Base-by-base conservation (phyloP, 345 rosid genomes). In the Eucalyptus melliodora region DNA sequence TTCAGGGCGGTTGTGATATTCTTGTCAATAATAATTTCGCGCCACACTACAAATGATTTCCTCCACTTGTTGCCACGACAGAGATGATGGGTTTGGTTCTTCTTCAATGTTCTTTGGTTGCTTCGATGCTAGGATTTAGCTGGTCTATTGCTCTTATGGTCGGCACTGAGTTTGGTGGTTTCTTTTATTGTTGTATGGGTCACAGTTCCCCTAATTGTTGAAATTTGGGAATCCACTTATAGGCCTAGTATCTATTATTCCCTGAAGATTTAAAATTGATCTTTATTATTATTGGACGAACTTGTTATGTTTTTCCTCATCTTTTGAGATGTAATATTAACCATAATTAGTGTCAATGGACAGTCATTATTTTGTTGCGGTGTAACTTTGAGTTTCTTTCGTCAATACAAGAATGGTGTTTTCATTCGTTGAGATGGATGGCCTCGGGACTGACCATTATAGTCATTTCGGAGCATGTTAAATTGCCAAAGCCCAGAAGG, bases 1-100 rank as follows among this genome's bases (percentile, higher is more conserved):
- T 30, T 65, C 0, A 11, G 5, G 0, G 2, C 5, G 0, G 3
- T 0, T 13, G 0, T 30, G 37, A 14, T 62, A 30, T 30, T 30
- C 34, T 30, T 14, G 19, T 14, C 19, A 2, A 27, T 62, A 62
- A 11, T 2, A 27, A 27, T 1, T 30, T 30, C 4, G 0, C 3
- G 9, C 0, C 9, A 65, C 8, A 4, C 3, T 14, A 3, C 0
- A 65, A 3, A 65, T n/a, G 34, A 65, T 7, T 65, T 65, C 72
- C 9, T 65, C 10, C 0, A 65, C 3, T 13, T 5, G 3, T 65
- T 65, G 37, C 72, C 34, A 65, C 3, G 19, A 30, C 17, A 65
- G 4, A 30, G 37, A 30, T 65, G 4, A 2, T 14, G 17, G 37
- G 72, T 1, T 30, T 7, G 2, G 0, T 2, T 62, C 16, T 62